phyloP scores from a whole-genome alignment of 2,329 filamentous ascomycete genomes.

The Aspergillus fructus region DNA sequence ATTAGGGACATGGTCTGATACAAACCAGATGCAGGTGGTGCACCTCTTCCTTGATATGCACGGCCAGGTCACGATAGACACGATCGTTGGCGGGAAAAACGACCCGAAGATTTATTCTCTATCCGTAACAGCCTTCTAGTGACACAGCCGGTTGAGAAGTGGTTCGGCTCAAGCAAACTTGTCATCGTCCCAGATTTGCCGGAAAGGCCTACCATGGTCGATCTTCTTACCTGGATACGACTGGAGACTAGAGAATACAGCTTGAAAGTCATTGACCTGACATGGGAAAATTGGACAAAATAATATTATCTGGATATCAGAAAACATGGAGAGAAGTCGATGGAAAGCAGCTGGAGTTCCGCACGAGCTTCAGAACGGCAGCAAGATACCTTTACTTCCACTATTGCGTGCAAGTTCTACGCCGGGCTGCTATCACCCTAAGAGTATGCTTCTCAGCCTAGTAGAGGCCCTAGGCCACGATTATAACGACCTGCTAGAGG shows the following conservation, averaged over 20 bases:
- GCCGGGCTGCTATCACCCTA: constrained; percentile 12
- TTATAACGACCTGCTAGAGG: neutral
- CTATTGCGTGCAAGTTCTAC: constrained; percentile 19
- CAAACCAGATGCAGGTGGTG: neutral
- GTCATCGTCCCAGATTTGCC: constrained; percentile 15
- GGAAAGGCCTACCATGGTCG: neutral
- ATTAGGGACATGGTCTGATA: neutral
- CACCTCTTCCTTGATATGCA: constrained; percentile 18
- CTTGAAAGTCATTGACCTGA: neutral
- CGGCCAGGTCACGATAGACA: no score
- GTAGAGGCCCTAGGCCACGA: constrained; percentile 12
- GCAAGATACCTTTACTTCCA: constrained; percentile 23
- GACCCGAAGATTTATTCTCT: constrained; percentile 17
- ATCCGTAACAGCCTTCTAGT: constrained; percentile 15
- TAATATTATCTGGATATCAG: no score
- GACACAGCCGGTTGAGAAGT: neutral
- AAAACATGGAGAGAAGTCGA: no score
- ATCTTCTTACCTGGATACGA: neutral
- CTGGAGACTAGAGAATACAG: neutral
- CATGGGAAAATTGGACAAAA: neutral
- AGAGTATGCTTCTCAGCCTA: constrained; percentile 15
- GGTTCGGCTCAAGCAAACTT: constrained; percentile 12
- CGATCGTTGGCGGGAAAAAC: no score
- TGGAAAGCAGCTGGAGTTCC: no score
- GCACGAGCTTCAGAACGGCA: constrained; percentile 8